Evolutionary conservation across 495 filamentous ascomycete species (phyloP), one percentile per base, ranked within the genome.

Genomic region (Rhizodiscina lignyota): DNA sequence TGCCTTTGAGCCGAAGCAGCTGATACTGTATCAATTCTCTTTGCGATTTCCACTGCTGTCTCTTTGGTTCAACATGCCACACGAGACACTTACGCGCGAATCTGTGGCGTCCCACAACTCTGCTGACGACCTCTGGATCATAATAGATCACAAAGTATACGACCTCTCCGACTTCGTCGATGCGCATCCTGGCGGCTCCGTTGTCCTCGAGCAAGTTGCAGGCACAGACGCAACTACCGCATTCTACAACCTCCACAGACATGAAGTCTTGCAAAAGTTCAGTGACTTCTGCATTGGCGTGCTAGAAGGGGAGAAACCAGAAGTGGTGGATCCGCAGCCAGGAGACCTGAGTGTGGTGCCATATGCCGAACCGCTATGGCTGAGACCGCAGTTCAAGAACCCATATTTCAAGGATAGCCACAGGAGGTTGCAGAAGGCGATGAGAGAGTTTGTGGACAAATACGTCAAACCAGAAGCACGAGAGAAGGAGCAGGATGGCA

Each of bases 241-340:
- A 39, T 94, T 91, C 65, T 89, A 94, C 55, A 86, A 86, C 54
- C 79, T 94, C 26, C 86, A 94, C 60, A 72, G 85, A 0, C 85
- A 89, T 32, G 86, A 94, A 58, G 84, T 89, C 2, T 69, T 89
- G 2, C 54, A 70, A 36, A 84, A 83, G 47, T 89, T 89, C 66
- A 50, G 55, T 3, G 60, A 68, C 43, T 67, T 89, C n/a, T 77
- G 68, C 57, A 69, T 89, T 41, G 83, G 83, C 42, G 76, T 70
- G 8, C 52, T 92, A 45, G 62, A 70, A 26, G 77, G 76, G 42
- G 80, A 92, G 57, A 74, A 66, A 37, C 70, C 82, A 23, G 68
- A 80, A 47, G 68, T 89, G 47, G 63, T 83, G 39, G 68, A 69
- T n/a, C 76, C 70, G n/a, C 47, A 68, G 38, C 59, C 69, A 13